phyloP scores from a whole-genome alignment of 2,329 filamentous ascomycete species.

The Lachnellula cervina region DNA sequence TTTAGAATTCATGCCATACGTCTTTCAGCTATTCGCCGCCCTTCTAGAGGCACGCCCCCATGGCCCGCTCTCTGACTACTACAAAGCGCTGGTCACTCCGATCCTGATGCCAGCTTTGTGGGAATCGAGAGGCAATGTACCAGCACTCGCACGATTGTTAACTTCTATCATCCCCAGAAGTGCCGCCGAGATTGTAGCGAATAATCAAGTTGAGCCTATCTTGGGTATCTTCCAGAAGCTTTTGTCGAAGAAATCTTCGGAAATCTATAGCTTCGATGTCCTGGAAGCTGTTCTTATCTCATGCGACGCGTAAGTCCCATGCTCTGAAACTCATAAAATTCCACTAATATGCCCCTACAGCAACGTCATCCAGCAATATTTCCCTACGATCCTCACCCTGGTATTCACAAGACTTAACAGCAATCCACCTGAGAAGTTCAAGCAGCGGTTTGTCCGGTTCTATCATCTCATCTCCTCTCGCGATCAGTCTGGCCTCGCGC shows the following conservation, averaged over 20 bases:
- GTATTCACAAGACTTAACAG: slow-evolving; percentile 66
- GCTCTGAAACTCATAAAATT: not conserved
- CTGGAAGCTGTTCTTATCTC: slow-evolving; percentile 73
- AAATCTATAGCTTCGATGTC: slow-evolving; percentile 83
- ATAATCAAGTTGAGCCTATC: slow-evolving; percentile 79
- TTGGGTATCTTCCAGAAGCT: slow-evolving; percentile 96
- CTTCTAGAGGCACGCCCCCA: slow-evolving; percentile 81
- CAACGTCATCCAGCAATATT: slow-evolving; percentile 51
- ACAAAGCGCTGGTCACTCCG: slow-evolving; percentile 71
- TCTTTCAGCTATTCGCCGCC: slow-evolving; percentile 92
- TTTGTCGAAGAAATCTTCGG: slow-evolving; percentile 61
- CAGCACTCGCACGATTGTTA: slow-evolving; percentile 80
- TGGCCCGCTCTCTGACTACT: slow-evolving; percentile 73
- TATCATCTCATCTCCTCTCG: slow-evolving; percentile 85
- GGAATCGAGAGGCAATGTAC: slow-evolving; percentile 90
- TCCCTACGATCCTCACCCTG: slow-evolving; percentile 65
- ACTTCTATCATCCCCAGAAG: slow-evolving; percentile 78
- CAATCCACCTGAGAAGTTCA: slow-evolving; percentile 70
- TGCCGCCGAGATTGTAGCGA: slow-evolving; percentile 64
- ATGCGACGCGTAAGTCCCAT: slow-evolving; percentile 60
- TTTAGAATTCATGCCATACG: slow-evolving; percentile 87
- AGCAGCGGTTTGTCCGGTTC: slow-evolving; percentile 84
- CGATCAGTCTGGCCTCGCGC: slow-evolving; percentile 68
- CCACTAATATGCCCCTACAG: slow-evolving; percentile 38
- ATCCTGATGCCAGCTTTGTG: slow-evolving; percentile 79